Conservation (phyloP, 306 rosid species). For the Glycine tomentella region DNA sequence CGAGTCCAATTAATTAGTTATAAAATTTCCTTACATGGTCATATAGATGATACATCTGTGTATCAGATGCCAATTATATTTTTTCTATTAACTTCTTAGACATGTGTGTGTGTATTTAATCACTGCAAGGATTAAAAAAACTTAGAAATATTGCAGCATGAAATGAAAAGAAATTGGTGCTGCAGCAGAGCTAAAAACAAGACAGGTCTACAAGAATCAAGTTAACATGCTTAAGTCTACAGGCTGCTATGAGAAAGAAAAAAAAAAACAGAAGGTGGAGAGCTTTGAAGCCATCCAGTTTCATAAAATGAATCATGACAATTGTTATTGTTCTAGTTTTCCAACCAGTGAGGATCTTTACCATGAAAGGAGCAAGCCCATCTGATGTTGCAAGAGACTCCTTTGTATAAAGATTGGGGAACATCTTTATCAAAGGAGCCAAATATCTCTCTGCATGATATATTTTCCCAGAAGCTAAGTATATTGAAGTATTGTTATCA, state of each 20-base stretch:
- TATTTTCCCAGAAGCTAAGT: slow-evolving; percentile 91
- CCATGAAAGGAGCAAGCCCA: slow-evolving; percentile 89
- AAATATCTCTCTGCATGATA: slow-evolving; percentile 78
- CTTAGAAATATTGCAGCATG: neutral
- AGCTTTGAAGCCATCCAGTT: slow-evolving; percentile 28
- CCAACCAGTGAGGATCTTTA: slow-evolving; percentile 45
- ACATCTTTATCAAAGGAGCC: slow-evolving; percentile 78
- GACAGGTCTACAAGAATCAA: slow-evolving; percentile 28
- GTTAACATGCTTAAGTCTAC: slow-evolving; percentile 17
- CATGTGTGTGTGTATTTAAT: neutral
- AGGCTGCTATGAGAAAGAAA: slow-evolving; percentile 25
- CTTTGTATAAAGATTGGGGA: slow-evolving; percentile 89
- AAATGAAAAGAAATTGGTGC: slow-evolving; percentile 36
- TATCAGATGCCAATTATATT: neutral
- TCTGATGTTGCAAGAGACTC: slow-evolving; percentile 80
- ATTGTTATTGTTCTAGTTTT: slow-evolving; percentile 28
- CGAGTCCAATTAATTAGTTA: neutral
- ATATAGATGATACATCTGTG: slow-evolving; percentile 22
- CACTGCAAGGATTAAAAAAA: slow-evolving; percentile 25
- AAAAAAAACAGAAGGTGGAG: slow-evolving; percentile 27
- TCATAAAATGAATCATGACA: slow-evolving; percentile 13
- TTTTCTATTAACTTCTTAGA: neutral
- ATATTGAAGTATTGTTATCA: slow-evolving; percentile 78
- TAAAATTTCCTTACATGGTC: slow-evolving; percentile 26
- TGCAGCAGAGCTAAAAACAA: slow-evolving; percentile 12